These are phyloP conservation scores for Fusarium denticulatum DNA, from an alignment of 2,329 filamentous ascomycete species.

Conservation along the genomic window DNA sequence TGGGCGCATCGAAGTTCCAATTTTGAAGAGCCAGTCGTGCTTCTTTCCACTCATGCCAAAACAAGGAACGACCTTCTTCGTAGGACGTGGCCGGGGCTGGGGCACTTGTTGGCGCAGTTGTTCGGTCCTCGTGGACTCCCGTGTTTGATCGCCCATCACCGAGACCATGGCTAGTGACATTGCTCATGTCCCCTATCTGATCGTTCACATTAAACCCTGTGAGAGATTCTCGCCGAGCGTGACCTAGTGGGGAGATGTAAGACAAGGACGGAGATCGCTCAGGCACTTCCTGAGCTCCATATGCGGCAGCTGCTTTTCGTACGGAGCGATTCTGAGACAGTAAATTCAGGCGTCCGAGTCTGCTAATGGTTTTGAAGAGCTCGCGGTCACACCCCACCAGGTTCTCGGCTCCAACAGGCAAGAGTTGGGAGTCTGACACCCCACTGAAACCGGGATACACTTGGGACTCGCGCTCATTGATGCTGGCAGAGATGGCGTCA, in stretches of 20 bases:
- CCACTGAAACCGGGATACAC: constrained; percentile 75
- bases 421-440: constrained; percentile 58
- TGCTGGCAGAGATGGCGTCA: constrained; percentile 89
- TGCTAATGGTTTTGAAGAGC: constrained; percentile 86
- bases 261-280: constrained; percentile 52
- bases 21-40: constrained; percentile 78
- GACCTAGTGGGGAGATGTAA: constrained; percentile 53
- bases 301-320: constrained; percentile 46
- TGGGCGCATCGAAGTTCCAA: constrained; percentile 77
- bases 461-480: constrained; percentile 91
- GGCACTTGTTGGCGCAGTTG: constrained; percentile 56
- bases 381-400: constrained; percentile 87
- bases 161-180: constrained; percentile 65
- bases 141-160: constrained; percentile 74
- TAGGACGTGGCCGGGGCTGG: constrained; percentile 57
- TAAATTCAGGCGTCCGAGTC: constrained; percentile 84
- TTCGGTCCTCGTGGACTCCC: constrained; percentile 64
- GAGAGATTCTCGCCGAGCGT: constrained; percentile 53
- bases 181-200: constrained; percentile 44
- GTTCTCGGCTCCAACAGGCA: constrained; percentile 77
- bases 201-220: constrained; percentile 39
- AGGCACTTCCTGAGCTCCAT: constrained; percentile 19
- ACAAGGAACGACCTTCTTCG: constrained; percentile 71
- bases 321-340: constrained; percentile 76
- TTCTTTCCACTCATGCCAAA: constrained; percentile 89